Conservation (phyloP, 202 grass and related monocot genomes). For the Musa balbisiana region DNA sequence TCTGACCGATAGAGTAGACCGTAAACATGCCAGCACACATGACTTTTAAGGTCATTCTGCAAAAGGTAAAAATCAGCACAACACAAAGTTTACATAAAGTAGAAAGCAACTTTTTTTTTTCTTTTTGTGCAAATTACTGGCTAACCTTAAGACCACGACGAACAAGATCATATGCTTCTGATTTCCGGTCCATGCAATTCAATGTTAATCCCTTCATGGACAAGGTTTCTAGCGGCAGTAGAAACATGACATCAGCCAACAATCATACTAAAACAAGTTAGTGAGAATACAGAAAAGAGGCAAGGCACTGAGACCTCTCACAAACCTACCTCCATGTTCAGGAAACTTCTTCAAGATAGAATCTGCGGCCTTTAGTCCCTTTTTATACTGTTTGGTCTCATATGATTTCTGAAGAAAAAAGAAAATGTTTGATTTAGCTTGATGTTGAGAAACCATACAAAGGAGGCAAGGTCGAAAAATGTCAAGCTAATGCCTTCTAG, state of each 20-base stretch:
- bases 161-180: constrained; percentile 96
- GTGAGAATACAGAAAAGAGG: constrained; percentile 6
- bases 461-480: not conserved
- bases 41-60: constrained; percentile 99
- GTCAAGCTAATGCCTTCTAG: not conserved
- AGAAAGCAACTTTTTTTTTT: not conserved
- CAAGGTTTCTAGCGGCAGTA: constrained; percentile 64
- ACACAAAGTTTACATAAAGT: not conserved
- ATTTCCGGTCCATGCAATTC: constrained; percentile 90
- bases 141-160: constrained; percentile 75
- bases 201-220: constrained; percentile 89
- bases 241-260: not conserved
- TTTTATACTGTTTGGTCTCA: constrained; percentile 96
- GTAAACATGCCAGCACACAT: constrained; percentile 99
- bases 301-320: not conserved
- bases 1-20: constrained; percentile 97
- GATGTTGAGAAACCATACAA: not conserved
- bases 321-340: constrained; percentile 60
- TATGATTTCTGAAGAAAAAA: constrained; percentile 77
- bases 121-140: not conserved
- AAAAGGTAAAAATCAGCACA: not conserved
- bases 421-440: constrained; percentile 22
- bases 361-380: constrained; percentile 85
- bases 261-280: not conserved
- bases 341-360: constrained; percentile 93